Conservation (phyloP, 2,329 filamentous ascomycete genomes). For the Pseudogymnoascus sp. region DNA sequence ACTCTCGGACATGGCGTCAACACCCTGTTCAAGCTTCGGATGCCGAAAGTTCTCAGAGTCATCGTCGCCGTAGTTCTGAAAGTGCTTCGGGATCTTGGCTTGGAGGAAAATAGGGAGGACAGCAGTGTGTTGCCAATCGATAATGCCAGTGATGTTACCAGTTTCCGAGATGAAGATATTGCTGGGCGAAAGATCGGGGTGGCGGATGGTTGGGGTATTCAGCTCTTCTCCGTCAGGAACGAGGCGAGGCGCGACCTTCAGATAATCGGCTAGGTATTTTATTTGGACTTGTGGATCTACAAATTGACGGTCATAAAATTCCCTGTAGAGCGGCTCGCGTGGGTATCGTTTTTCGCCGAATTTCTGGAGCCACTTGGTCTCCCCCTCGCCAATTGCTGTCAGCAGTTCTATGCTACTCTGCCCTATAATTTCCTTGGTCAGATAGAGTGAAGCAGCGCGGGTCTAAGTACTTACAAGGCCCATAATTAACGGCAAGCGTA, state of each 20-base stretch:
- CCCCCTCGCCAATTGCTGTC: conserved; percentile 17
- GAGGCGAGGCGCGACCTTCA: conserved; percentile 18
- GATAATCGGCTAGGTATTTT: conserved; percentile 14
- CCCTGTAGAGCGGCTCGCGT: conserved; percentile 16
- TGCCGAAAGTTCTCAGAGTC: conserved; percentile 18
- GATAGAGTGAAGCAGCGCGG: background rate
- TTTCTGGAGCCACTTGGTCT: conserved; percentile 15
- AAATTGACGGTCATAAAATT: conserved; percentile 16
- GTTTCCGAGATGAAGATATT: conserved; percentile 27
- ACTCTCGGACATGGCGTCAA: conserved; percentile 14
- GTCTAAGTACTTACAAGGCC: conserved; percentile 16
- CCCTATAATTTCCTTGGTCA: conserved; percentile 13
- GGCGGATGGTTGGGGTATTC: conserved; percentile 17
- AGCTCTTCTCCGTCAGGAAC: conserved; percentile 15
- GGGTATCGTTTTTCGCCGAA: conserved; percentile 17
- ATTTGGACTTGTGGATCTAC: conserved; percentile 17
- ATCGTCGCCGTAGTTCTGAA: conserved; percentile 31
- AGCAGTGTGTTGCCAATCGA: conserved; percentile 28
- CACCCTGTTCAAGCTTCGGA: conserved; percentile 15
- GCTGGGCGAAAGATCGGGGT: conserved; percentile 22
- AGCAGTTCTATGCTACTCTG: conserved; percentile 15
- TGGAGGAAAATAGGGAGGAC: conserved; percentile 26
- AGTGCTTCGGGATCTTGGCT: conserved; percentile 28
- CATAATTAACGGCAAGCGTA: conserved; percentile 14
- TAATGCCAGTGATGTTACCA: conserved; percentile 22